phyloP scores from a whole-genome alignment of 2,329 filamentous ascomycete genomes.

The Alternaria panax region DNA sequence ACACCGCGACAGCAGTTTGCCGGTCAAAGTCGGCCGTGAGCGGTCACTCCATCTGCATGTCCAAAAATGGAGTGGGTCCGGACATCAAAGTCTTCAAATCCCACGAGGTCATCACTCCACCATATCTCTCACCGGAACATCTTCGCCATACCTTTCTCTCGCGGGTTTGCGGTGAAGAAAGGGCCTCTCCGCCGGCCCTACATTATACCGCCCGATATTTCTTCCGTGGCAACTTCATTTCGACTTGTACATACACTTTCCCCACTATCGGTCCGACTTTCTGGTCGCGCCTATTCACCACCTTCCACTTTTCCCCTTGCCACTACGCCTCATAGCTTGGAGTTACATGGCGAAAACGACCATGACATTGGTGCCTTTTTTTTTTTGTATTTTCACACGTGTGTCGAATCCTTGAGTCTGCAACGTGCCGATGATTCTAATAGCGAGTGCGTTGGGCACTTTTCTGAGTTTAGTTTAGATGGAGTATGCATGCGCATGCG shows the following conservation, averaged over 20 bases:
- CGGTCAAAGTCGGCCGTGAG: constrained; percentile 29
- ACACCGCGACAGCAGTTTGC: constrained; percentile 4
- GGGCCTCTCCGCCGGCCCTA: not conserved
- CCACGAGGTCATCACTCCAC: constrained; percentile 14
- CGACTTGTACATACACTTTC: constrained; percentile 20
- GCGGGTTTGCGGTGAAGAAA: not conserved
- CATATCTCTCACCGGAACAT: constrained; percentile 7
- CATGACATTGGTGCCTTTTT: constrained; percentile 1
- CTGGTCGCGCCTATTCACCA: not conserved
- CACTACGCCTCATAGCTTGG: constrained; percentile 13
- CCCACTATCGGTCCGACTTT: constrained; percentile 16
- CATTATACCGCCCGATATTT: constrained; percentile 2
- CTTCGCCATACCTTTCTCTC: not conserved
- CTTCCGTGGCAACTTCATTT: constrained; percentile 5
- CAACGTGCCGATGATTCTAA: constrained; percentile 1
- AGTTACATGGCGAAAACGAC: constrained; percentile 15
- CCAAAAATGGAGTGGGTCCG: constrained; percentile 26
- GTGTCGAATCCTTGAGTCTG: constrained; percentile 1
- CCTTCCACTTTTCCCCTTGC: constrained; percentile 2
- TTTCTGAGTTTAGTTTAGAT: not conserved
- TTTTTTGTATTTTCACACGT: constrained; percentile 6
- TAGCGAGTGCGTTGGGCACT: constrained; percentile 4
- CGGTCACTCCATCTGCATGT: constrained; percentile 18
- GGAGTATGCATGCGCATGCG: constrained; percentile 9
- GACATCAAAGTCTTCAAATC: constrained; percentile 15